Base-by-base conservation (phyloP, 2,329 filamentous ascomycete species). In the Botrytis hyacinthi region DNA sequence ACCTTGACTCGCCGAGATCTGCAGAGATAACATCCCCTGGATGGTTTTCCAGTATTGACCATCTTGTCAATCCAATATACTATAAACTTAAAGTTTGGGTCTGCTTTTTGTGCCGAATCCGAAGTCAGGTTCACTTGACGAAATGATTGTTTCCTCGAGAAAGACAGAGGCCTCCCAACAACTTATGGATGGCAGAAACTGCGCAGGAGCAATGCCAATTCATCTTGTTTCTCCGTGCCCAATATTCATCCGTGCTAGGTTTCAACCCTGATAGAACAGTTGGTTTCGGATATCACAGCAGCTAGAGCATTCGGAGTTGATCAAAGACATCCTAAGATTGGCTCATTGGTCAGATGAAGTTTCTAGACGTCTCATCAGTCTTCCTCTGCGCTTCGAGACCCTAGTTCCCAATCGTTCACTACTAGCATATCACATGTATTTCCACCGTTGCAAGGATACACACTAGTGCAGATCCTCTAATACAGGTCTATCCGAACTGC, bases 1-100 rank as follows among this genome's bases (percentile, higher is more conserved):
- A 72, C 74, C 74, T 76, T 75, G n/a, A 76, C 71, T n/a, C 75
- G 75, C 44, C 75, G 68, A 51, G 74, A 59, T 46, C 75, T 74
- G 67, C 75, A 76, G 35, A 73, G 74, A 42, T 61, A 72, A 62
- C 74, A 76, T 40, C 75, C 74, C 59, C 60, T 63, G n/a, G 72
- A 76, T 32, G 75, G 74, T 57, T 68, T 69, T 12, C 71, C 71
- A 9, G 66, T 70, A 14, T 73, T 73, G 8, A 73, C 71, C 65
- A 73, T 73, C 14, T 51, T 73, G 26, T 32, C 35, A 37, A 42
- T 57, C 40, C 12, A 12, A 29, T 20, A 8, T 57, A 12, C 3
- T 20, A 14, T 9, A 20, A 54, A 7, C 5, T 51, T 42, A 26
- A n/a, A 54, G 26, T 40, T 14, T 29, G 9, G 4, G 8, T 68